A percentile compares a stretch with the other conserved stretches of the same genome.
phyloP scores from a whole-genome alignment of 2,329 filamentous ascomycete genomes.

The Claviceps pazoutovae region DNA sequence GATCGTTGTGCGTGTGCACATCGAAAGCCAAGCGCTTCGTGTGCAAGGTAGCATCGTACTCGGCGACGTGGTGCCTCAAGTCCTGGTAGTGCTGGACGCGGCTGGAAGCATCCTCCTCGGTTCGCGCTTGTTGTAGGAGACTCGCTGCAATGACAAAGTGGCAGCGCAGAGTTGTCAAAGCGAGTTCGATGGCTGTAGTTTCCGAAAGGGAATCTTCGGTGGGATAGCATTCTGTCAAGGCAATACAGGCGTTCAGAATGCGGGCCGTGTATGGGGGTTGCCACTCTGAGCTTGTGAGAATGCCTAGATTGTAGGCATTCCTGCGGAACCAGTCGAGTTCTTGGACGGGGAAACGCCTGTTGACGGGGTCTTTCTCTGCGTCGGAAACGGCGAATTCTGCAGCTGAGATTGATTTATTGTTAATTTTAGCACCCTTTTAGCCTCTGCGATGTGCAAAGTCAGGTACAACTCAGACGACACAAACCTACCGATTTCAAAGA shows the following conservation, averaged over 20 bases:
- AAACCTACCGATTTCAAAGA: conserved; percentile 30
- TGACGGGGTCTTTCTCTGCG: conserved; percentile 24
- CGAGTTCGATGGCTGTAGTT: neutral
- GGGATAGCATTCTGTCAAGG: conserved; percentile 38
- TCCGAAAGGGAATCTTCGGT: conserved; percentile 14
- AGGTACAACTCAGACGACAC: no score
- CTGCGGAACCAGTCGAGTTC: conserved; percentile 78
- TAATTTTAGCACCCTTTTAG: neutral
- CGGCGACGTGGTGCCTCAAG: conserved; percentile 43
- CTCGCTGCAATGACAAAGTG: conserved; percentile 49
- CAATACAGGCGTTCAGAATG: conserved; percentile 40
- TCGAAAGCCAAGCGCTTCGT: conserved; percentile 17
- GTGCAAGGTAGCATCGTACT: neutral
- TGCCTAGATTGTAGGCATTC: conserved; percentile 65
- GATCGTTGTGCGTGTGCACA: conserved; percentile 32
- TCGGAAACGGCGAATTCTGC: conserved; percentile 18
- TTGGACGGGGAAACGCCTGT: conserved; percentile 39
- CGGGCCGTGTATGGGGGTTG: conserved; percentile 37
- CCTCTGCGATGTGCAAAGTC: neutral
- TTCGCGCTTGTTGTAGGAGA: conserved; percentile 1
- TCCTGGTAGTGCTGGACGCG: conserved; percentile 47
- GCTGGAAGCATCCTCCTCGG: conserved; percentile 21
- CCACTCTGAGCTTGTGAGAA: conserved; percentile 46
- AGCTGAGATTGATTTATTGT: conserved; percentile 10
- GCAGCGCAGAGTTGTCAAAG: conserved; percentile 47